Evolutionary conservation across 495 filamentous ascomycete genomes (phyloP).

Genomic region (Parathielavia appendiculata): DNA sequence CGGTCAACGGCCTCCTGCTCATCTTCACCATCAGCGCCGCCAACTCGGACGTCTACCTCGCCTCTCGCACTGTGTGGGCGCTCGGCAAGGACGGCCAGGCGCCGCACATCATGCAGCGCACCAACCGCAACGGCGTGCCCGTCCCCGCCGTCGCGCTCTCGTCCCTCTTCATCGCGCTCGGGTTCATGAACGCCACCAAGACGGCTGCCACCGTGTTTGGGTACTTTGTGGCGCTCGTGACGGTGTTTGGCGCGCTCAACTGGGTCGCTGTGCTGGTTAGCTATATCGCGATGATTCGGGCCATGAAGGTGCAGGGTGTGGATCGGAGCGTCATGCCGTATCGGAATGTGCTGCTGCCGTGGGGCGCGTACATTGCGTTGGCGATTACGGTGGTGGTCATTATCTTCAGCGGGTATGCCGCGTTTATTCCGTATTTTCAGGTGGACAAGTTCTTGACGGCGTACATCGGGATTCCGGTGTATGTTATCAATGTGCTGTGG

Average conservation of each 20-base stretch:
- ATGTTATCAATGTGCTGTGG: slow-evolving; percentile 47
- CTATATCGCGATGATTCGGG: slow-evolving; percentile 74
- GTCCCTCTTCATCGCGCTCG: slow-evolving; percentile 59
- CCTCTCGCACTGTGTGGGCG: slow-evolving; percentile 73
- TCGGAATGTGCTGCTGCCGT: slow-evolving; percentile 62
- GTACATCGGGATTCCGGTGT: slow-evolving; percentile 78
- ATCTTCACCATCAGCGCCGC: slow-evolving; percentile 74
- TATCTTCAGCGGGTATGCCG: slow-evolving; percentile 68
- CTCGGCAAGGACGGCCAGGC: slow-evolving; percentile 73
- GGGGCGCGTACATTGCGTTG: slow-evolving; percentile 63
- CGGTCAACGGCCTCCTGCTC: slow-evolving; percentile 78
- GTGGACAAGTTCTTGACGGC: slow-evolving; percentile 75
- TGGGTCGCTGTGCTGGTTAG: slow-evolving; percentile 82
- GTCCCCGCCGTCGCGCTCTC: slow-evolving; percentile 60
- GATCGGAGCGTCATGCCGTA: slow-evolving; percentile 61
- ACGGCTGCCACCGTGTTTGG: slow-evolving; percentile 65
- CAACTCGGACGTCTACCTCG: slow-evolving; percentile 78
- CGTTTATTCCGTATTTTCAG: slow-evolving; percentile 52
- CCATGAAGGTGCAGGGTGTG: slow-evolving; percentile 68
- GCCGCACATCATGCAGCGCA: slow-evolving; percentile 62
- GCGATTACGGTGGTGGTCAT: slow-evolving; percentile 67
- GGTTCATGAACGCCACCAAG: slow-evolving; percentile 71
- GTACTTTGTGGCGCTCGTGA: slow-evolving; percentile 82
- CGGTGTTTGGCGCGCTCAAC: slow-evolving; percentile 73
- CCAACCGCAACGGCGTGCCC: slow-evolving; percentile 72